A percentile compares a stretch with the other conserved stretches of the same genome.
phyloP scores from a whole-genome alignment of 768 basidiomycete genomes.

The Hericium alpestre region DNA sequence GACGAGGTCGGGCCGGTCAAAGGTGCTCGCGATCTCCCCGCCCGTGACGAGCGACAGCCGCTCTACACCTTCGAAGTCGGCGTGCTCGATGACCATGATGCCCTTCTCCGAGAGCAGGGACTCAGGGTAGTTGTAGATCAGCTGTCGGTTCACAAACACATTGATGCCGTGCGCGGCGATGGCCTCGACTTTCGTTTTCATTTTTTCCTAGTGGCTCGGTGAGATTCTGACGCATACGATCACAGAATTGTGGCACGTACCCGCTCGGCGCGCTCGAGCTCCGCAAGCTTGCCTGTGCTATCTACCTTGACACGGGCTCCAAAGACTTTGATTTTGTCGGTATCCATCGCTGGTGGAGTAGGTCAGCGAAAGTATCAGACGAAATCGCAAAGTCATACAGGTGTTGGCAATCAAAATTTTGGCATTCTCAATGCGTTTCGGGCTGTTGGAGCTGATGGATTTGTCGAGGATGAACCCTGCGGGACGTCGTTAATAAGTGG shows the following conservation, averaged over 20 bases:
- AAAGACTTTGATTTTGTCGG: constrained; percentile 99
- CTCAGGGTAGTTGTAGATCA: constrained; percentile 99
- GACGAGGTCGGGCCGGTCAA: constrained; percentile 85
- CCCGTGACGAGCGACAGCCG: constrained; percentile 91
- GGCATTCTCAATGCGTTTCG: constrained; percentile 87
- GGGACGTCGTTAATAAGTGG: neutral
- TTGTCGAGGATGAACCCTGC: constrained; percentile 97
- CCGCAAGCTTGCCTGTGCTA: constrained; percentile 91
- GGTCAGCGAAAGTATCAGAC: neutral
- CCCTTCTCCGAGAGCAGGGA: constrained; percentile 89
- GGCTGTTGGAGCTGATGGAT: constrained; percentile 85
- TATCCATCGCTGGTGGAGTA: constrained; percentile 79
- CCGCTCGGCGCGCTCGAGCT: constrained; percentile 92
- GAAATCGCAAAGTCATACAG: constrained; percentile 40
- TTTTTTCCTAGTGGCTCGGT: constrained; percentile 70
- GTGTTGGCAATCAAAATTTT: constrained; percentile 98
- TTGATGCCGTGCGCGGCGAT: constrained; percentile 95
- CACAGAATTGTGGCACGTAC: constrained; percentile 27
- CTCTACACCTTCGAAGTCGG: constrained; percentile 98
- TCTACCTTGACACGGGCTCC: constrained; percentile 95
- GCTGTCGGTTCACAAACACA: constrained; percentile 93
- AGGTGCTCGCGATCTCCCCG: constrained; percentile 94
- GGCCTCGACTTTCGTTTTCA: constrained; percentile 94
- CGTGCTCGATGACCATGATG: constrained; percentile 94
- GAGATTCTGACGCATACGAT: no score